Evolutionary conservation across 192 early-diverging fungal species (phyloP).

Genomic region (Backusella circina): DNA sequence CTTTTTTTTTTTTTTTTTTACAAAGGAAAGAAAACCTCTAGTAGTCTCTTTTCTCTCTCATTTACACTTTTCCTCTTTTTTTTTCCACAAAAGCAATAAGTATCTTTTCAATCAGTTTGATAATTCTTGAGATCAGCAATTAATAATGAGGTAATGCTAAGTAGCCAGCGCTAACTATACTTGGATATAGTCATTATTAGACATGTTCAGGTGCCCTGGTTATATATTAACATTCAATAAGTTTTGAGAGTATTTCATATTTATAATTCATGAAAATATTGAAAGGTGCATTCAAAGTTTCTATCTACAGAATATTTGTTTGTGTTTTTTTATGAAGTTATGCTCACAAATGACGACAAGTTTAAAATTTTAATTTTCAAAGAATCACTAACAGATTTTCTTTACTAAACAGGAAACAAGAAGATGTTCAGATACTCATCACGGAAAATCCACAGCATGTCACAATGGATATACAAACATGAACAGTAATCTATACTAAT

Average conservation of each 20-base stretch:
- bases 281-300: not conserved
- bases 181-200: not conserved
- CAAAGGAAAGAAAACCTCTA: not conserved
- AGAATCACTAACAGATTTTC: not conserved
- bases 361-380: not conserved
- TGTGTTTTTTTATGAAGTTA: not conserved
- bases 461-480: not conserved
- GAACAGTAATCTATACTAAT: not conserved
- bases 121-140: not conserved
- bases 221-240: not conserved
- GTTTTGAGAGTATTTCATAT: not conserved
- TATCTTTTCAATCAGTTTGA: not conserved
- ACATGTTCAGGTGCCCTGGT: not conserved
- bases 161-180: not conserved
- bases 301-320: not conserved
- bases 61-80: not conserved
- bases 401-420: not conserved
- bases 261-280: not conserved
- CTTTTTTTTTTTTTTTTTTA: not conserved
- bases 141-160: not conserved
- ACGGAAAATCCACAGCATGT: not conserved
- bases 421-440: not conserved
- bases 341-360: slow-evolving; percentile 1
- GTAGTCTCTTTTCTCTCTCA: not conserved
- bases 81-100: not conserved